Base-by-base conservation (phyloP, 2,329 filamentous ascomycete genomes). In the Anisogramma anomala region DNA sequence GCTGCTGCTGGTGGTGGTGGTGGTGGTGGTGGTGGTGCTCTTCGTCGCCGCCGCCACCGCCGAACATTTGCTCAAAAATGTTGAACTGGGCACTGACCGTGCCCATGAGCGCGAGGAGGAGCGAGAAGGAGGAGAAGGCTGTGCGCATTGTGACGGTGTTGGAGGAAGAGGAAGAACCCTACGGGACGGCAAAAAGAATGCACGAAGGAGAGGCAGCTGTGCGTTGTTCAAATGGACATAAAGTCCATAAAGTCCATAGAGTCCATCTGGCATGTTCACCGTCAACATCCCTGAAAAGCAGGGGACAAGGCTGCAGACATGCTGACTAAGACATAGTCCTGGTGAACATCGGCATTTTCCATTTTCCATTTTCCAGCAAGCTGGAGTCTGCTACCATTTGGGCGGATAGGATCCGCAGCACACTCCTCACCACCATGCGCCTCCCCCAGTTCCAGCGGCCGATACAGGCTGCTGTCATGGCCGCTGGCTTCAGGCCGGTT, bases 1-100 rank as follows among this genome's bases (percentile, higher is more conserved):
- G 81, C 19, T 76, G 75, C 51, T 79, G 70, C 42, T 76, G 73
- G 33, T 66, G 59, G 35, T 72, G 62, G 50, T 77, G 72, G 43
- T 35, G 54, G 50, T 76, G 75, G 50, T 79, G 70, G 41, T 76
- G 73, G 33, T 66, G 59, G 35, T 72, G 62, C 50, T 77, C 72
- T 43, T 35, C 54, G 50, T 45, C 58, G 33, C 58, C 59, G 47
- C 64, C 64, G 45, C 70, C 69, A 50, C 75, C 75, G 52, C 77
- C 73, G 60, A 98, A 96, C 85, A 96, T 94, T 55, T 96, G 86
- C 60, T 95, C 88, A 65, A 96, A 98, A 74, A 98, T 94, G 58
- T 85, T 82, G 61, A 96, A 96, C 64, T 96, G 89, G 9, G 85
- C 85, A 43, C 72, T 66, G 3, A 71, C 77, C 13, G 75, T 62